Evolutionary conservation across 2,329 filamentous ascomycete species (phyloP).

Genomic region (Penicillium sp.): DNA sequence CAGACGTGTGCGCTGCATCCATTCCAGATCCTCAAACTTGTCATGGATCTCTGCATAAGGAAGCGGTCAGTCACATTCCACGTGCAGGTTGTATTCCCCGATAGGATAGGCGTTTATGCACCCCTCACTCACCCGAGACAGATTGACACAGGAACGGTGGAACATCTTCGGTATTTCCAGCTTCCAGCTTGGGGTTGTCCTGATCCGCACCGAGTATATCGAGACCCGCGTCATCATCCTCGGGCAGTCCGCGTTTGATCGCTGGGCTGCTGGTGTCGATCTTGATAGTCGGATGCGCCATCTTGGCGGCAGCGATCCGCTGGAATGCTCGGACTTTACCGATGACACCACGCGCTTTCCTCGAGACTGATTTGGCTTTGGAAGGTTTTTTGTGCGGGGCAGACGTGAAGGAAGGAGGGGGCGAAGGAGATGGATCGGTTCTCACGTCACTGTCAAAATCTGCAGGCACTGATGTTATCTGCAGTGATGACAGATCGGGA

Average conservation of each 20-base stretch:
- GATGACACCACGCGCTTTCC: constrained; percentile 42
- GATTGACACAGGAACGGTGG: constrained; percentile 41
- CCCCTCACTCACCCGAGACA: constrained; percentile 34
- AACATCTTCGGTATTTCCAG: constrained; percentile 31
- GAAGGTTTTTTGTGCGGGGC: constrained; percentile 33
- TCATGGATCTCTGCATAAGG: constrained; percentile 51
- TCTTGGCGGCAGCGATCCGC: constrained; percentile 40
- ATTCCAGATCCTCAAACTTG: constrained; percentile 62
- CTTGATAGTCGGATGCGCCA: constrained; percentile 42
- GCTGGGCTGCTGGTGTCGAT: constrained; percentile 40
- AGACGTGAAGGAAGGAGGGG: constrained; percentile 28
- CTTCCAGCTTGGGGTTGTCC: constrained; percentile 28
- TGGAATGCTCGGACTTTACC: constrained; percentile 42
- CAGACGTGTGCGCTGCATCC: constrained; percentile 57
- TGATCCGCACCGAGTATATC: constrained; percentile 28
- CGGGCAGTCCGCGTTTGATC: constrained; percentile 39
- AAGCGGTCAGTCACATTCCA: constrained; percentile 19
- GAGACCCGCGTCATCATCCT: constrained; percentile 33
- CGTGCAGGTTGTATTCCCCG: constrained; percentile 18
- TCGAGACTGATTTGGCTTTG: constrained; percentile 34
- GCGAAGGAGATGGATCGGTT: constrained; percentile 32
- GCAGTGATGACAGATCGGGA: constrained; percentile 42
- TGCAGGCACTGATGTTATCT: constrained; percentile 28
- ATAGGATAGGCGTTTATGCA: constrained; percentile 16
- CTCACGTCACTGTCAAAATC: constrained; percentile 26